Evolutionary conservation across 1,139 yeast species (phyloP), one percentile per base, ranked within the genome.

Genomic region (Barnettozyma hawaiiensis): DNA sequence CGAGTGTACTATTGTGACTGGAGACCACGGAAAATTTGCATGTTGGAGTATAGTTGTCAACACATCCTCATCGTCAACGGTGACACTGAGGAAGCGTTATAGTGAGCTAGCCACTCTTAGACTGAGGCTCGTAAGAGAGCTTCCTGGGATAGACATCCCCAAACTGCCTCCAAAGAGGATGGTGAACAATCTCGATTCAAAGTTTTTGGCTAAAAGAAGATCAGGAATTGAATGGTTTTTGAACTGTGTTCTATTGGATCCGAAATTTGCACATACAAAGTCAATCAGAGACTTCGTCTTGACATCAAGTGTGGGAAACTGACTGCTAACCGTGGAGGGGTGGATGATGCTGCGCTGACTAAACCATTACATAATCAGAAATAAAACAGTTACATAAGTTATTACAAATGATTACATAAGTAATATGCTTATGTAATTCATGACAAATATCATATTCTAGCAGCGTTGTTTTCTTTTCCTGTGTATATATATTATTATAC

Each of bases 161-260:
- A 63, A 55, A 20, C 62, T 85, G 27, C 96, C 96, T 0, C 81
- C 86, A 0, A 84, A 83, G 55, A 76, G 78, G 40, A 64, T 72
- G 34, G 49, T 76, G 29, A 71, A 73, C 40, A 65, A 80, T 49
- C 60, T 79, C 49, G 65, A 78, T 40, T 65, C 71, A 50, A 59
- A 68, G 7, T 85, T 89, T 71, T 60, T 85, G 29, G 83, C 75
- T 47, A 67, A 67, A 24, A 63, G 96, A 35, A 63, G 89, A 11
- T 70, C 73, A 42, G 87, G 92, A 0, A 64, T 85, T 18, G 94
- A 85, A 55, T 85, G 81, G 73, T 85, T 86, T 61, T 58, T 83
- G 54, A 75, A 78, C 48, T 78, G 81, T 50, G 76, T 84, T 5
- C 59, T 85, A 31, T 65, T 86, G 53, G 81, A 85, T 53, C 92